phyloP scores from a whole-genome alignment of 1,284 basidiomycete genomes.

The Trichosporon sp. region DNA sequence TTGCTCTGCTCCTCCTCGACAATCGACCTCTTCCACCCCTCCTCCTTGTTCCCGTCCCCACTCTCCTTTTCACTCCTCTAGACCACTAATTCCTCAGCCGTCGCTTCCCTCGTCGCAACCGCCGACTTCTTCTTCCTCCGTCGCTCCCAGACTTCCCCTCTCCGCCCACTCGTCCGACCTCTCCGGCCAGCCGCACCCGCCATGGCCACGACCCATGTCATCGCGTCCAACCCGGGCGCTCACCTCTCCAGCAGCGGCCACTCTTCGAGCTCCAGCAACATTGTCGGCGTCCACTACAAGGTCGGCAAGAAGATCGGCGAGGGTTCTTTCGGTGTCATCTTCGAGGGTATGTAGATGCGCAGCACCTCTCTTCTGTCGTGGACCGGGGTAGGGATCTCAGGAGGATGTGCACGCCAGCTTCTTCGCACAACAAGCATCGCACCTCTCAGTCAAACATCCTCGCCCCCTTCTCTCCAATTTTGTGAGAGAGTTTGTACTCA shows the following conservation, averaged over 20 bases:
- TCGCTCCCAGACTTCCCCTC: not conserved
- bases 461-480: not conserved
- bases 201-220: constrained; percentile 49
- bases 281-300: constrained; percentile 56
- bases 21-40: constrained; percentile 23
- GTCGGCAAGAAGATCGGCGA: constrained; percentile 60
- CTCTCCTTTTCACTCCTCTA: constrained; percentile 1
- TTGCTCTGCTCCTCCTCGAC: constrained; percentile 12
- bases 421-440: not conserved
- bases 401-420: not conserved
- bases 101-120: not conserved
- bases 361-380: not conserved
- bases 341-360: constrained; percentile 62
- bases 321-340: constrained; percentile 94
- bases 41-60: constrained; percentile 10
- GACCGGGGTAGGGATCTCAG: not conserved
- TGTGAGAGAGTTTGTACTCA: not conserved
- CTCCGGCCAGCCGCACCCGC: constrained; percentile 9
- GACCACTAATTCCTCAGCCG: not conserved
- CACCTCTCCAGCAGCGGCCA: constrained; percentile 39
- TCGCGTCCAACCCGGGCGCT: constrained; percentile 43
- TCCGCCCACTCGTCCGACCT: not conserved
- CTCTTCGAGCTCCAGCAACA: constrained; percentile 47
- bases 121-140: not conserved
- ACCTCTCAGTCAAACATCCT: not conserved